phyloP scores from a whole-genome alignment of 768 basidiomycete genomes.

The Tulasnella calospora region DNA sequence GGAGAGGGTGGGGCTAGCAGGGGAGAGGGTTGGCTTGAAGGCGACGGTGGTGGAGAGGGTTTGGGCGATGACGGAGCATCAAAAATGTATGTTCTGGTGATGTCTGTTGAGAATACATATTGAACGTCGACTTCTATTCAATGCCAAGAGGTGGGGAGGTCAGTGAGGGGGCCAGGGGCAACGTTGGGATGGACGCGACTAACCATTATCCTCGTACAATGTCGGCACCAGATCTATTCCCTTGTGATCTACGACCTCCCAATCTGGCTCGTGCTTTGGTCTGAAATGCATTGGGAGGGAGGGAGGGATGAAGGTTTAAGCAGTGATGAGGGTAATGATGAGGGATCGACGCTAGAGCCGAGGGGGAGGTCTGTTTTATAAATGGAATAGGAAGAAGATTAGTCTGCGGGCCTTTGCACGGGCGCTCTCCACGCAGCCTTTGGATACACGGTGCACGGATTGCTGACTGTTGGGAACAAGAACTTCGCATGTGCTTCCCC shows the following conservation, averaged over 20 bases:
- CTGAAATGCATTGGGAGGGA: not conserved
- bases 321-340: not conserved
- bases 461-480: not conserved
- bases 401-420: not conserved
- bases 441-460: not conserved
- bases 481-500: not conserved
- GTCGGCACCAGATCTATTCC: not conserved
- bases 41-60: not conserved
- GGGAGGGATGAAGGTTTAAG: not conserved
- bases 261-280: slow-evolving; percentile 10
- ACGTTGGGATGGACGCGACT: not conserved
- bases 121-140: not conserved
- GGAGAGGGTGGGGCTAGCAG: not conserved
- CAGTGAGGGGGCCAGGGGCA: not conserved
- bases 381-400: not conserved
- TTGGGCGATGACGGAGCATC: not conserved
- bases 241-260: slow-evolving; percentile 21
- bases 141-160: not conserved
- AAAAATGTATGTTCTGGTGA: slow-evolving; percentile 1
- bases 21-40: not conserved
- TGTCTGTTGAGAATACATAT: not conserved
- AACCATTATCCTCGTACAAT: not conserved
- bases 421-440: not conserved
- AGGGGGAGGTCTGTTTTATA: not conserved
- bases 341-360: not conserved